Percentiles rank a stretch among this genome's conserved stretches.
These are phyloP conservation scores for Cladorrhinum sp. DNA, from an alignment of 2,329 filamentous ascomycete genomes.

Conservation along the genomic window DNA sequence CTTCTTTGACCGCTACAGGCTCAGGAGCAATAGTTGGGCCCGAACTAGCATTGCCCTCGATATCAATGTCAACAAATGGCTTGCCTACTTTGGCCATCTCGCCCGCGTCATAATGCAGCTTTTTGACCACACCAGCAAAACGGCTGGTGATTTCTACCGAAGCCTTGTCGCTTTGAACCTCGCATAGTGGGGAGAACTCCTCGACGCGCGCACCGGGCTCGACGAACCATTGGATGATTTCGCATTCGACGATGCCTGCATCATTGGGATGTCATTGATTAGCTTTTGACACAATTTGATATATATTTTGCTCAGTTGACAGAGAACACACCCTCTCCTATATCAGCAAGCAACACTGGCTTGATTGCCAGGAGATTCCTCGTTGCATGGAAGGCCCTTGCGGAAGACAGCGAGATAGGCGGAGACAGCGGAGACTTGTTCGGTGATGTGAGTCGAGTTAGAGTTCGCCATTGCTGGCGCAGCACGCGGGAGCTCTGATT, in stretches of 20 bases:
- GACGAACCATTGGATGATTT: constrained; percentile 99
- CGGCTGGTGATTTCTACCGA: constrained; percentile 88
- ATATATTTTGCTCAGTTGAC: too few species aligned
- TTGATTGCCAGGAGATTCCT: constrained; percentile 59
- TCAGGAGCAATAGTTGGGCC: constrained; percentile 42
- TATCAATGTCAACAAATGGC: constrained; percentile 92
- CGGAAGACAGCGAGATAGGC: constrained; percentile 9
- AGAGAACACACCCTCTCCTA: constrained; percentile 67
- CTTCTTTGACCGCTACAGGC: constrained; percentile 38
- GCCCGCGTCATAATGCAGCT: constrained; percentile 89
- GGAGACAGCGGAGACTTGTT: constrained; percentile 21
- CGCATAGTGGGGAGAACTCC: constrained; percentile 96
- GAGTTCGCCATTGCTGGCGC: constrained; percentile 46
- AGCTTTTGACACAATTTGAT: too few species aligned
- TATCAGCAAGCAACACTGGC: constrained; percentile 79
- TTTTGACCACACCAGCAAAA: constrained; percentile 94
- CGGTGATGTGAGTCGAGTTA: constrained; percentile 33
- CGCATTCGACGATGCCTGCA: constrained; percentile 91
- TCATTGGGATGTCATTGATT: constrained; percentile 17
- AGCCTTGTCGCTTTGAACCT: constrained; percentile 98
- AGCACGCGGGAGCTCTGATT: constrained; percentile 50
- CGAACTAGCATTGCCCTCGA: constrained; percentile 70
- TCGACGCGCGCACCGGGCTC: constrained; percentile 92
- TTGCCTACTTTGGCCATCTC: constrained; percentile 96
- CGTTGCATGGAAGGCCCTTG: constrained; percentile 52